These are phyloP conservation scores for Diutina neorugosa DNA, from an alignment of 1,139 yeast genomes.

Conservation along the genomic window DNA sequence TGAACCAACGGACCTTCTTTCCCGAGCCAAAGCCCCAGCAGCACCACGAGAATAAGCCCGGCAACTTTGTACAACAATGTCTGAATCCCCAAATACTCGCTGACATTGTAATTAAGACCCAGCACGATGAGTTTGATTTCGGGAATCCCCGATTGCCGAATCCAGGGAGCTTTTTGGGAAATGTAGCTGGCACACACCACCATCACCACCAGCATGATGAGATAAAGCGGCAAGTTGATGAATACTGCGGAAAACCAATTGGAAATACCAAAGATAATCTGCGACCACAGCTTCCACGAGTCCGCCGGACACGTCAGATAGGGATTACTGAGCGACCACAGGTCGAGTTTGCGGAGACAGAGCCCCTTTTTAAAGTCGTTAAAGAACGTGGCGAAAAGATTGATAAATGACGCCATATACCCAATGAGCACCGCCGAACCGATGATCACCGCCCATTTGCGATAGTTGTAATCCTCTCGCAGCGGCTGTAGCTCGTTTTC, in stretches of 20 bases:
- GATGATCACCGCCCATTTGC: conserved; percentile 49
- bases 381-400: conserved; percentile 49
- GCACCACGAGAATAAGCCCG: conserved; percentile 53
- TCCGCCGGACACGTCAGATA: conserved; percentile 34
- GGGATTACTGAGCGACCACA: conserved; percentile 33
- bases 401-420: conserved; percentile 44
- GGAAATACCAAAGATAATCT: conserved; percentile 12
- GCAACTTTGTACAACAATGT: conserved; percentile 38
- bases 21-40: conserved; percentile 84
- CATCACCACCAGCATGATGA: conserved; percentile 17
- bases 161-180: conserved; percentile 26
- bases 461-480: not conserved
- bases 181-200: conserved; percentile 20
- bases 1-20: conserved; percentile 93
- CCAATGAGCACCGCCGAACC: conserved; percentile 48
- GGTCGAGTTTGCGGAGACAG: conserved; percentile 24
- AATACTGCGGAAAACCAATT: not conserved
- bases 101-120: conserved; percentile 31
- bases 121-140: conserved; percentile 55
- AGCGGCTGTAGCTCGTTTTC: not conserved
- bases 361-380: conserved; percentile 45
- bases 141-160: conserved; percentile 57
- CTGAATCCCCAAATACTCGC: conserved; percentile 32
- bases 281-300: conserved; percentile 32
- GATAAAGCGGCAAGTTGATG: conserved; percentile 28